Conservation (phyloP, 495 filamentous ascomycete species). For the Penicillium salamii region DNA sequence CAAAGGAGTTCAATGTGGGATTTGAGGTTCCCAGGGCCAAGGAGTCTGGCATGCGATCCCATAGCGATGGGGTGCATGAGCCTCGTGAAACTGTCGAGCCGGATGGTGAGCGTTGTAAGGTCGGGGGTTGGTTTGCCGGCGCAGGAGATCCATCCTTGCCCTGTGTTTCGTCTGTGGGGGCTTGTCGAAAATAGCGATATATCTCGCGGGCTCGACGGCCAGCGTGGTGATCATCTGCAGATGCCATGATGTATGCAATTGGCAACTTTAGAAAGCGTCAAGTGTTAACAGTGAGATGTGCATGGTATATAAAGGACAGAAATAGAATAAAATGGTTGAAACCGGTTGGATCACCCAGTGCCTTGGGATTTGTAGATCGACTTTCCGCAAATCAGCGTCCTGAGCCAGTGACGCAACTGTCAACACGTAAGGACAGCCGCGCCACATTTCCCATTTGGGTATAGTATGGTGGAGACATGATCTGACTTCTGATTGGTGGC, state of each 20-base stretch:
- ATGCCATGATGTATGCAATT: too few species aligned
- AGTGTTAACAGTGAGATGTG: too few species aligned
- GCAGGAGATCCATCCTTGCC: not conserved
- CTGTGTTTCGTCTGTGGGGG: constrained; percentile 7
- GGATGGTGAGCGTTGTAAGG: constrained; percentile 9
- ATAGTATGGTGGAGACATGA: not conserved
- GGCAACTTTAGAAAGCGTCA: too few species aligned
- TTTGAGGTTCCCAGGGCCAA: constrained; percentile 39
- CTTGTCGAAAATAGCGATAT: constrained; percentile 45
- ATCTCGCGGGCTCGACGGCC: constrained; percentile 44
- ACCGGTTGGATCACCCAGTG: too few species aligned
- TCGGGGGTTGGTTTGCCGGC: not conserved
- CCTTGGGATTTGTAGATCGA: too few species aligned
- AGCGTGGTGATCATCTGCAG: constrained; percentile 20
- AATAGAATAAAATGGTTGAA: too few species aligned
- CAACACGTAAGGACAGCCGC: not conserved
- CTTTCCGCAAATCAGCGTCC: not conserved
- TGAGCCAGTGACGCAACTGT: not conserved
- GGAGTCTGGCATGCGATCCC: constrained; percentile 18
- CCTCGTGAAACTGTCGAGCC: constrained; percentile 7
- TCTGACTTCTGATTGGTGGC: not conserved
- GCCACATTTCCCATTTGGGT: not conserved
- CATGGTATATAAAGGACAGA: too few species aligned
- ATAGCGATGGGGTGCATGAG: not conserved
- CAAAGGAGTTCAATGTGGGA: constrained; percentile 53